Conservation (phyloP, 345 rosid species). For the Murraya paniculata region DNA sequence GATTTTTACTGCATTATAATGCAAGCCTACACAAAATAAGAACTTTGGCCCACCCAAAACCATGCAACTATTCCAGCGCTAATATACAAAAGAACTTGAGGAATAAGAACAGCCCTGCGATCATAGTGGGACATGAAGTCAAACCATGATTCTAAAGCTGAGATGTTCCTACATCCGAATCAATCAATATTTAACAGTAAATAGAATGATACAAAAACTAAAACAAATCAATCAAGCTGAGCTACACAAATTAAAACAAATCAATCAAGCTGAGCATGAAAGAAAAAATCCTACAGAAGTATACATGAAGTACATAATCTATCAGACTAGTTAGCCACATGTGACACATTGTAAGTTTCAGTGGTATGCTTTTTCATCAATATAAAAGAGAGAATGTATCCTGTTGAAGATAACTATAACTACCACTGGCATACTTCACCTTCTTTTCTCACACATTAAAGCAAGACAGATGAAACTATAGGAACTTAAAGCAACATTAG, state of each 20-base stretch:
- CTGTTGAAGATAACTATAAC: neutral
- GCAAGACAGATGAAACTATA: neutral
- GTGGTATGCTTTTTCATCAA: neutral
- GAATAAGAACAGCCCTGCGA: constrained; percentile 70
- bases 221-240: neutral
- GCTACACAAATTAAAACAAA: neutral
- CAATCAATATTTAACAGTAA: constrained; percentile 9
- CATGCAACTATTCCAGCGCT: constrained; percentile 43
- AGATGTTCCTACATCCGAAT: constrained; percentile 28
- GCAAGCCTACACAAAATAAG: constrained; percentile 33
- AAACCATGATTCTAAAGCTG: constrained; percentile 44
- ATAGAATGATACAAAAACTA: neutral
- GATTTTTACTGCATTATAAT: constrained; percentile 21
- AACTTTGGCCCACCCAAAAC: constrained; percentile 37
- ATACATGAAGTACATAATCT: neutral
- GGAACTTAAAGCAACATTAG: neutral
- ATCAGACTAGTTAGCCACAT: neutral
- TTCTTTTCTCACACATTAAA: neutral
- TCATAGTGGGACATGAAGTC: constrained; percentile 62
- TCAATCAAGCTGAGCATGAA: neutral
- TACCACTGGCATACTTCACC: neutral
- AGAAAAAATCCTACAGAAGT: neutral
- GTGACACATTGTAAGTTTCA: neutral
- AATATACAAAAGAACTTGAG: constrained; percentile 55
- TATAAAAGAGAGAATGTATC: neutral